Evolutionary conservation across 352 stramenopile genomes (phyloP).

Genomic region (Globisporangium middletonii): DNA sequence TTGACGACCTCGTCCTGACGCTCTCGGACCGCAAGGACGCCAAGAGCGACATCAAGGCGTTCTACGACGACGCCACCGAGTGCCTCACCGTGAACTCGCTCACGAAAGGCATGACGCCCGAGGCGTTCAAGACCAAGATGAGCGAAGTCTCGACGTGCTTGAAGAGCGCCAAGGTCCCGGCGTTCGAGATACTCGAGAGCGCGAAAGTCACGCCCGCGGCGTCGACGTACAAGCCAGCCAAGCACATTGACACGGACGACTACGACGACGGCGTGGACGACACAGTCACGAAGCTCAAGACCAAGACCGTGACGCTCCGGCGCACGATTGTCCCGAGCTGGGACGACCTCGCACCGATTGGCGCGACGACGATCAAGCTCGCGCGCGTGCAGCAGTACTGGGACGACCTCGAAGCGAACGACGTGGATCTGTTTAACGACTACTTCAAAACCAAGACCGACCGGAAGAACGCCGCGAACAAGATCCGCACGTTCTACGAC

Average conservation of each 20-base stretch:
- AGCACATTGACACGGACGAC: conserved; percentile 1
- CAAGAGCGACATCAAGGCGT: background rate
- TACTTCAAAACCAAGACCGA: background rate
- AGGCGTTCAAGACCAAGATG: background rate
- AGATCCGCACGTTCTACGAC: conserved; percentile 6
- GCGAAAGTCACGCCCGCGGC: background rate
- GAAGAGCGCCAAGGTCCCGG: background rate
- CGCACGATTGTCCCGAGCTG: conserved; percentile 4
- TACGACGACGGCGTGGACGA: conserved; percentile 1
- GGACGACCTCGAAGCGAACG: conserved; percentile 3
- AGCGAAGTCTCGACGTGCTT: background rate
- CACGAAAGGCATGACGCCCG: background rate
- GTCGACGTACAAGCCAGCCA: background rate
- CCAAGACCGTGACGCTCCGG: conserved; percentile 7
- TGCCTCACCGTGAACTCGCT: conserved; percentile 1
- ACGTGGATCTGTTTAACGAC: background rate
- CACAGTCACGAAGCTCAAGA: background rate
- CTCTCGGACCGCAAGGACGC: background rate
- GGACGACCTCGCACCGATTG: conserved; percentile 4
- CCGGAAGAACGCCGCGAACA: background rate
- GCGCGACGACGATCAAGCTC: conserved; percentile 5
- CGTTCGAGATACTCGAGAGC: background rate
- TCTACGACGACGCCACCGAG: background rate
- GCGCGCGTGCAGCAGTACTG: conserved; percentile 3
- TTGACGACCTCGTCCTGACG: background rate